A percentile compares a stretch with the other conserved stretches of the same genome.
Conservation (phyloP, 2,329 filamentous ascomycete species). For the Botrytis paeoniae region DNA sequence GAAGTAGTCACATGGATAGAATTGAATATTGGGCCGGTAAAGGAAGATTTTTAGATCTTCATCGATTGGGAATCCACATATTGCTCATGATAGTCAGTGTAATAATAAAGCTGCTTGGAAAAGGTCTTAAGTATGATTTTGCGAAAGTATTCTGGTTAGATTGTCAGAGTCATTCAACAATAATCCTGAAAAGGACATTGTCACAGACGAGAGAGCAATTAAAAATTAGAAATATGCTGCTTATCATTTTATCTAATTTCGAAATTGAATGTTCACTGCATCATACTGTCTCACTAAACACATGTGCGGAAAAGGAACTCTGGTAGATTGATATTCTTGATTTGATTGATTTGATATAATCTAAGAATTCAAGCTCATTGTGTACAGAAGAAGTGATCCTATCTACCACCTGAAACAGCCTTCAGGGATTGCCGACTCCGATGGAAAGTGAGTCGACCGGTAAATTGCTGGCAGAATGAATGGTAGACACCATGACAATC, state of each 20-base stretch:
- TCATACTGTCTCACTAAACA: no score
- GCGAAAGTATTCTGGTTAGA: background rate
- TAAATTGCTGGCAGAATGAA: background rate
- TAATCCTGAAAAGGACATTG: background rate
- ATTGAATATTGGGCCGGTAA: conserved; percentile 1
- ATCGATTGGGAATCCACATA: no score
- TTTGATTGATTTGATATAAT: background rate
- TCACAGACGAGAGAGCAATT: background rate
- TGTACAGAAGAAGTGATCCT: background rate
- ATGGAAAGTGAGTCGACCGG: background rate
- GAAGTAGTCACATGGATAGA: conserved; percentile 27
- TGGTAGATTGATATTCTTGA: background rate
- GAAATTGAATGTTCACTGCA: background rate
- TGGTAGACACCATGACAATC: background rate
- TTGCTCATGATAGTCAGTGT: background rate
- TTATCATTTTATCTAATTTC: background rate
- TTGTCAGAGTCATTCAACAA: background rate
- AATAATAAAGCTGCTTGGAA: background rate
- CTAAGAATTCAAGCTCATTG: background rate
- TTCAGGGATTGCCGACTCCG: no score
- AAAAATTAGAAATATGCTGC: background rate
- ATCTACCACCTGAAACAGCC: background rate
- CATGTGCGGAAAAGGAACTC: background rate
- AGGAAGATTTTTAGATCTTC: background rate
- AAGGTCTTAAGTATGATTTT: background rate